phyloP scores from a whole-genome alignment of 2,329 filamentous ascomycete genomes.

The Pezicula carpinea region DNA sequence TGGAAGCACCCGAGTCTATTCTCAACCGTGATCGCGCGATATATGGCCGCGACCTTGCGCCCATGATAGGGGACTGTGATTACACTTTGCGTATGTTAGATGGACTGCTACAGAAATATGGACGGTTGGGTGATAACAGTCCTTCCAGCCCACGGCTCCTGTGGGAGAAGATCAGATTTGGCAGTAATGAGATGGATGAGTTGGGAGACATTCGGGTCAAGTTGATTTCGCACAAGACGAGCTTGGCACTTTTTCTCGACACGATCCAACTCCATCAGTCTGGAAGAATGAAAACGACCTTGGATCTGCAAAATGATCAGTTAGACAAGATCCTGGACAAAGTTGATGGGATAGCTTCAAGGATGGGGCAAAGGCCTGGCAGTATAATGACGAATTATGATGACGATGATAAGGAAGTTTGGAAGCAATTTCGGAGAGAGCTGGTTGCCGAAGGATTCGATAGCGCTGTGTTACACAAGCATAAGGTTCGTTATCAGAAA shows the following conservation, averaged over 20 bases:
- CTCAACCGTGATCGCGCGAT: constrained; percentile 41
- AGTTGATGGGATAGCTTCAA: constrained; percentile 51
- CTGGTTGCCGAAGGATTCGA: constrained; percentile 56
- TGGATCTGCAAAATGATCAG: constrained; percentile 25
- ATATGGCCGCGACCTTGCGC: constrained; percentile 45
- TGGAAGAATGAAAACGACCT: constrained; percentile 31
- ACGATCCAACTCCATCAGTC: constrained; percentile 49
- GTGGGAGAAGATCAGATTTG: constrained; percentile 24
- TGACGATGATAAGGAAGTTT: constrained; percentile 47
- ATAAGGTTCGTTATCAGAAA: constrained; percentile 44
- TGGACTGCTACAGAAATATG: constrained; percentile 45
- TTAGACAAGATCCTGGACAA: constrained; percentile 55
- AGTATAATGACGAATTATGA: constrained; percentile 29
- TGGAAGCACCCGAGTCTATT: constrained; percentile 50
- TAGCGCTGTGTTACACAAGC: constrained; percentile 46
- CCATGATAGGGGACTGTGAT: constrained; percentile 51
- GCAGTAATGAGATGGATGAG: constrained; percentile 28
- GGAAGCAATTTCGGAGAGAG: constrained; percentile 55
- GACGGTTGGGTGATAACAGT: constrained; percentile 19
- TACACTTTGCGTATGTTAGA: constrained; percentile 51
- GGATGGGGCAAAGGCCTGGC: constrained; percentile 40
- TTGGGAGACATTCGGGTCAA: constrained; percentile 31
- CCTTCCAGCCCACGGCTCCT: constrained; percentile 11
- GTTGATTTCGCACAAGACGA: constrained; percentile 47
- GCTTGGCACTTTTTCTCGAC: constrained; percentile 52